Percentiles rank a stretch among this genome's conserved stretches.
Evolutionary conservation across 371 early-diverging fungal genomes (phyloP).

Genomic region (Lichtheimia ornata): DNA sequence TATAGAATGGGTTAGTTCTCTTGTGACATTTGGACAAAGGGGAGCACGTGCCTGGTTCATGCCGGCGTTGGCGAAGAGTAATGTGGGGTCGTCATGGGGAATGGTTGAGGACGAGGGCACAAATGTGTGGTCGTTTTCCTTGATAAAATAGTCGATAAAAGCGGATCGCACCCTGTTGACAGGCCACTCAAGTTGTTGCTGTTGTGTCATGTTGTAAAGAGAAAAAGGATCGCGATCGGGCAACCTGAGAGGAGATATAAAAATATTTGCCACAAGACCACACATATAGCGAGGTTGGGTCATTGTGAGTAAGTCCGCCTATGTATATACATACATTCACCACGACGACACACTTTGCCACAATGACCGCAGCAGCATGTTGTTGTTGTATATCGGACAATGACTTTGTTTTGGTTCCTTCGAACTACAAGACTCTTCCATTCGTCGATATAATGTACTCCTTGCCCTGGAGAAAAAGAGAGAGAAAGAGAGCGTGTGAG

Average conservation of each 20-base stretch:
- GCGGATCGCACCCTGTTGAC: conserved; percentile 82
- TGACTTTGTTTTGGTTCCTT: too few species aligned
- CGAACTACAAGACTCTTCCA: too few species aligned
- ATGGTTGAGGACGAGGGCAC: conserved; percentile 93
- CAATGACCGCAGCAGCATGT: too few species aligned
- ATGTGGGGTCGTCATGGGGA: conserved; percentile 97
- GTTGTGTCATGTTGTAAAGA: neutral
- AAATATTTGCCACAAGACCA: neutral
- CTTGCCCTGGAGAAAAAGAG: too few species aligned
- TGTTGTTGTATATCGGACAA: too few species aligned
- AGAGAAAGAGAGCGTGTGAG: too few species aligned
- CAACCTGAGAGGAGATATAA: conserved; percentile 12
- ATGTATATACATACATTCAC: too few species aligned
- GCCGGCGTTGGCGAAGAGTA: conserved; percentile 99
- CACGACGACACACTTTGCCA: too few species aligned
- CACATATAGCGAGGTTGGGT: too few species aligned
- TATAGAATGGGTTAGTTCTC: conserved; percentile 17
- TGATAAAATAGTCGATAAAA: conserved; percentile 91
- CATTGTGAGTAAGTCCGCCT: too few species aligned
- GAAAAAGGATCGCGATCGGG: neutral
- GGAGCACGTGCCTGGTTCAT: conserved; percentile 92
- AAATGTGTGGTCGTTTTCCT: conserved; percentile 76
- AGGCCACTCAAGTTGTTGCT: conserved; percentile 64
- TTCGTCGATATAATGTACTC: too few species aligned
- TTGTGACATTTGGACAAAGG: neutral